Base-by-base conservation (phyloP, 2,329 filamentous ascomycete species). In the Claviceps sp. region DNA sequence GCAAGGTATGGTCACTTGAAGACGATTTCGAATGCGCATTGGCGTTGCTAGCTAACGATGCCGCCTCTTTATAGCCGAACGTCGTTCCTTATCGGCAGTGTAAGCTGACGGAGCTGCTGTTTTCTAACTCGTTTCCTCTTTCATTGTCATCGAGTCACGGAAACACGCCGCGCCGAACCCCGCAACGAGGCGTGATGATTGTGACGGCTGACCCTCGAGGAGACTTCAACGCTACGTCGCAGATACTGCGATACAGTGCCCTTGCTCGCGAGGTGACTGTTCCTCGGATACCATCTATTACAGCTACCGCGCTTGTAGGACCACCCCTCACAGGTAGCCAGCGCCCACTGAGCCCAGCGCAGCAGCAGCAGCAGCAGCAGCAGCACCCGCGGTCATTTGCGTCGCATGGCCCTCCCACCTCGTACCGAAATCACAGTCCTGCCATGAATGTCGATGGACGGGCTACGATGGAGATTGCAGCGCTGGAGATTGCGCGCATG, bases 201-300 rank as follows among this genome's bases (percentile, higher is more conserved):
- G 91, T 97, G 16, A 95, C 91, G 0, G 93, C 91, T 3, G 91
- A 98, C 61, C 88, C 93, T 0, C 70, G 86, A 13, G 91, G 93
- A 39, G 93, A 98, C 66, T 96, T 90, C 72, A 97, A 97, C 63
- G 89, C 93, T 13, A 98, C 93, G 0, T 94, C 88, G 5, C 93
- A 97, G 63, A 97, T 98, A 55, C 74, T 98, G 1, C 83, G 91
- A 17, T 98, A 98, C 69, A 93, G 88, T 22, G 91, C 93, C 0
- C 77, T 98, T 4, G 93, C 93, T 0, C 82, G 89, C 20, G 91
- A 97, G 68, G 86, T 97, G 11, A 94, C 91, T 0, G 88, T 96
- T 1, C 89, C 90, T 5, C 84, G 91, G 5, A 80, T 94, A 7
- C 90, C 90, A 0, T 93, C 86, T 47, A 82, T 91, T 49, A 86